These are phyloP conservation scores for Dioscorea cayenensis DNA, from an alignment of 116 monocot species.

Conservation along the genomic window DNA sequence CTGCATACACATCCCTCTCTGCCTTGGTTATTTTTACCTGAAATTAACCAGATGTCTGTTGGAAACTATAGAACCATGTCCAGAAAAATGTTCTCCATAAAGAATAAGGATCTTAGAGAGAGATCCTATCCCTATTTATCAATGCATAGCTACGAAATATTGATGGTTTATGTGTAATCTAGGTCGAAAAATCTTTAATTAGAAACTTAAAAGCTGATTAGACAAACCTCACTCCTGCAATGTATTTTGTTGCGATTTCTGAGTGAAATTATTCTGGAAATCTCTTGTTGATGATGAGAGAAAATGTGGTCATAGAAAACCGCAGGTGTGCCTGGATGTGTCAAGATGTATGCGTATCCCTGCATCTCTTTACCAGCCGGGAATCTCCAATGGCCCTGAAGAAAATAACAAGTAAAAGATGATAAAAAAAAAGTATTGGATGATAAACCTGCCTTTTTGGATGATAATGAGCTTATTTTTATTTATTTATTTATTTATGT, in stretches of 20 bases:
- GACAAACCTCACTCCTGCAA: conserved; percentile 69
- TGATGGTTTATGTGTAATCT: no score
- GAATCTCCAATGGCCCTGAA: conserved; percentile 95
- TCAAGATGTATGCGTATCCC: conserved; percentile 91
- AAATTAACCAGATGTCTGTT: background rate
- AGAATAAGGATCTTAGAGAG: background rate
- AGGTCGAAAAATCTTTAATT: background rate
- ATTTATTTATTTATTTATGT: no score
- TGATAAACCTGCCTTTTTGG: background rate
- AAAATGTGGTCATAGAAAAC: conserved; percentile 89
- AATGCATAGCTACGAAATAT: background rate
- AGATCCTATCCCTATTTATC: background rate
- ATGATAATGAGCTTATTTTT: background rate
- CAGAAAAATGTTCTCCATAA: background rate
- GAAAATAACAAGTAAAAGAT: conserved; percentile 2
- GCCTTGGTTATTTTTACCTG: conserved; percentile 86
- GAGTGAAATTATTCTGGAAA: conserved; percentile 57
- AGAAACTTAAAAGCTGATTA: background rate
- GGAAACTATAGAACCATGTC: background rate
- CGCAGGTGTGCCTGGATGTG: conserved; percentile 92
- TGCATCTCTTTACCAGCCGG: conserved; percentile 88
- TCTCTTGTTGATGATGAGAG: conserved; percentile 68
- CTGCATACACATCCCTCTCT: conserved; percentile 81
- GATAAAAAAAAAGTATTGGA: background rate
- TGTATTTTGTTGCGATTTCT: conserved; percentile 44